phyloP scores from a whole-genome alignment of 495 filamentous ascomycete genomes.

The Margaritispora aquatica region DNA sequence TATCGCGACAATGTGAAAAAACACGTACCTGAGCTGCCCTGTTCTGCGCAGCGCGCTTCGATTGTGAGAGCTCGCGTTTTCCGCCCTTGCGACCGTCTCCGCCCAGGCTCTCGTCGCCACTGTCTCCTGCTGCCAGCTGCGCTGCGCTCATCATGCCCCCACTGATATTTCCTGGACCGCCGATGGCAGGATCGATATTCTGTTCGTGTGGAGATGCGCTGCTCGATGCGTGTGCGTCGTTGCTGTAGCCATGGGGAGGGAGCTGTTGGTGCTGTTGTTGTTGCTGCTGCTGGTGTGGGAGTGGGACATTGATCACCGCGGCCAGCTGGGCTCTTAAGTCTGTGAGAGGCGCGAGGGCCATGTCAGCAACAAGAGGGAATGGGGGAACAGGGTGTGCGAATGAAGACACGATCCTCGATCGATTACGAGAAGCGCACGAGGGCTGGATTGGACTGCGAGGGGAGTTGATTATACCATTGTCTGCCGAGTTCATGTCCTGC shows the following conservation, averaged over 20 bases:
- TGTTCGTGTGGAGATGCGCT: slow-evolving; percentile 26
- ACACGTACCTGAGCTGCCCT: slow-evolving; percentile 84
- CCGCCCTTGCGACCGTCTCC: slow-evolving; percentile 34
- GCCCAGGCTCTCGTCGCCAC: slow-evolving; percentile 20
- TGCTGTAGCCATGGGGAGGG: slow-evolving; percentile 19
- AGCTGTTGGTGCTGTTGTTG: slow-evolving; percentile 3
- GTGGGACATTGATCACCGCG: slow-evolving; percentile 19
- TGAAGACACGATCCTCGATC: background rate
- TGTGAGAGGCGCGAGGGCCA: slow-evolving; percentile 14
- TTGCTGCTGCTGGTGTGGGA: slow-evolving; percentile 1
- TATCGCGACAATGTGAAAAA: background rate
- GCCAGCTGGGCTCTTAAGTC: slow-evolving; percentile 29
- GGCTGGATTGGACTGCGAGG: background rate
- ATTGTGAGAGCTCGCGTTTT: slow-evolving; percentile 88
- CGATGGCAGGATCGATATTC: slow-evolving; percentile 31
- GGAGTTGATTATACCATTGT: slow-evolving; percentile 23
- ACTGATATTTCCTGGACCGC: slow-evolving; percentile 14
- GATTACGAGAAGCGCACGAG: background rate
- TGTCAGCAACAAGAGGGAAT: slow-evolving; percentile 21
- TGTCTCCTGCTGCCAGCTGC: slow-evolving; percentile 11
- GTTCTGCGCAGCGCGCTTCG: slow-evolving; percentile 95
- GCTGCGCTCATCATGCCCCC: slow-evolving; percentile 19
- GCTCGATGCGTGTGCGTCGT: slow-evolving; percentile 23
- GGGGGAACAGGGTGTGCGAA: background rate
- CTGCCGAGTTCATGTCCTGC: slow-evolving; percentile 23